Conservation (phyloP, 2,329 filamentous ascomycete genomes). For the Fusarium sp. region DNA sequence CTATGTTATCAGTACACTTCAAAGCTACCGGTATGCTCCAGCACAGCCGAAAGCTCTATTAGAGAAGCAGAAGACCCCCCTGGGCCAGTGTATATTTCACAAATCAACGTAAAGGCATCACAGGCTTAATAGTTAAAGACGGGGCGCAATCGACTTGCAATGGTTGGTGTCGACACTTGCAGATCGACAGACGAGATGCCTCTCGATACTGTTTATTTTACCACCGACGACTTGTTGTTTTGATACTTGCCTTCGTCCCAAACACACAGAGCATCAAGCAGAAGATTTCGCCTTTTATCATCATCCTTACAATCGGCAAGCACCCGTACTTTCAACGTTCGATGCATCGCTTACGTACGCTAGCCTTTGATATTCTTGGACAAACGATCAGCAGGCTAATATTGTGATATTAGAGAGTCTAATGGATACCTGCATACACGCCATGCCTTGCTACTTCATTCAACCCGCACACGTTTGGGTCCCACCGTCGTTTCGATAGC, state of each 20-base stretch:
- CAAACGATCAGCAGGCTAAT: slow-evolving; percentile 4
- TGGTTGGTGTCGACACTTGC: slow-evolving; percentile 4
- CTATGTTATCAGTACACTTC: background rate
- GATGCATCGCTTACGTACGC: background rate
- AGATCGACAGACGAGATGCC: background rate
- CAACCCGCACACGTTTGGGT: slow-evolving; percentile 47
- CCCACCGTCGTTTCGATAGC: slow-evolving; percentile 56
- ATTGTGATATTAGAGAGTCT: background rate
- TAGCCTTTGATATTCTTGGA: background rate
- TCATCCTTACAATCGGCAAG: background rate
- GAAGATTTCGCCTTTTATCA: background rate
- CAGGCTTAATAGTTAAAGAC: too few species aligned
- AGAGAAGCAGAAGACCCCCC: background rate
- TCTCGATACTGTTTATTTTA: background rate
- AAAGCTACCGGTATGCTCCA: background rate
- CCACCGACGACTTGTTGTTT: too few species aligned
- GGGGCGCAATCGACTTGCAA: background rate
- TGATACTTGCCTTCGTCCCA: too few species aligned
- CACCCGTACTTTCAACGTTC: background rate
- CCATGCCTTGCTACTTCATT: slow-evolving; percentile 11
- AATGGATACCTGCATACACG: slow-evolving; percentile 11
- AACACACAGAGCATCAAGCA: background rate
- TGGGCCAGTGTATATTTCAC: background rate
- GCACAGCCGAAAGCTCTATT: background rate
- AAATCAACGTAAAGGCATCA: too few species aligned